phyloP scores from a whole-genome alignment of 1,284 basidiomycete genomes.

The Coniferiporia weirii region DNA sequence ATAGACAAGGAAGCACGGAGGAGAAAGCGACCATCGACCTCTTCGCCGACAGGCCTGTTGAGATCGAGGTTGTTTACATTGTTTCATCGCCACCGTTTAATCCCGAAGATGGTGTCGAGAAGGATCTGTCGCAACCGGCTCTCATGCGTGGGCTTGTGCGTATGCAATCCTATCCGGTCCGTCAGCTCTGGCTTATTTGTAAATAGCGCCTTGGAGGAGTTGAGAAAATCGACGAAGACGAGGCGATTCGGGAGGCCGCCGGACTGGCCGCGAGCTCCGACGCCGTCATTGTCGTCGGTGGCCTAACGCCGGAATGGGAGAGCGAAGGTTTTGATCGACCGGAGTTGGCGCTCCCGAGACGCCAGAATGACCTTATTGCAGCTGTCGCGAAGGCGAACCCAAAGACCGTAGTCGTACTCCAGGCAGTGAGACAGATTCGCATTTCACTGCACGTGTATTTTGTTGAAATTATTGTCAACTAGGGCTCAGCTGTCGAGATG shows the following conservation, averaged over 20 bases:
- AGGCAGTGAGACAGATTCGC: slow-evolving; percentile 45
- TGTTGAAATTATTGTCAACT: background rate
- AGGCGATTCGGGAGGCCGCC: slow-evolving; percentile 54
- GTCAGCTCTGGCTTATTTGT: background rate
- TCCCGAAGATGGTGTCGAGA: slow-evolving; percentile 29
- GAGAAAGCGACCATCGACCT: slow-evolving; percentile 48
- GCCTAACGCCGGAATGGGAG: slow-evolving; percentile 66
- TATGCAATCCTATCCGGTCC: slow-evolving; percentile 10
- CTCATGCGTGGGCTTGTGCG: slow-evolving; percentile 63
- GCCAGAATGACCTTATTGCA: slow-evolving; percentile 57
- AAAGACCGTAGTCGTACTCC: slow-evolving; percentile 60
- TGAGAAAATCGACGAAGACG: slow-evolving; percentile 54
- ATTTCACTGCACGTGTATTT: background rate
- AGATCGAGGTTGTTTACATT: slow-evolving; percentile 56
- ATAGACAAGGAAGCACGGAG: slow-evolving; percentile 56
- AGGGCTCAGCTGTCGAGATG: slow-evolving; percentile 66
- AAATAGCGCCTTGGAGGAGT: slow-evolving; percentile 58
- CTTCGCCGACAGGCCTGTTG: slow-evolving; percentile 39
- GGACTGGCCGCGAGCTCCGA: slow-evolving; percentile 53
- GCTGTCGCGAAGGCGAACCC: slow-evolving; percentile 56
- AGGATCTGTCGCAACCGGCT: slow-evolving; percentile 48
- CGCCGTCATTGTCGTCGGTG: slow-evolving; percentile 55
- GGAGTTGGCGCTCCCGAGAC: slow-evolving; percentile 51
- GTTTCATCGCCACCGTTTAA: slow-evolving; percentile 50
- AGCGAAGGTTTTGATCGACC: slow-evolving; percentile 65